Conservation (phyloP, 495 filamentous ascomycete species). For the Emericellopsis terricola region DNA sequence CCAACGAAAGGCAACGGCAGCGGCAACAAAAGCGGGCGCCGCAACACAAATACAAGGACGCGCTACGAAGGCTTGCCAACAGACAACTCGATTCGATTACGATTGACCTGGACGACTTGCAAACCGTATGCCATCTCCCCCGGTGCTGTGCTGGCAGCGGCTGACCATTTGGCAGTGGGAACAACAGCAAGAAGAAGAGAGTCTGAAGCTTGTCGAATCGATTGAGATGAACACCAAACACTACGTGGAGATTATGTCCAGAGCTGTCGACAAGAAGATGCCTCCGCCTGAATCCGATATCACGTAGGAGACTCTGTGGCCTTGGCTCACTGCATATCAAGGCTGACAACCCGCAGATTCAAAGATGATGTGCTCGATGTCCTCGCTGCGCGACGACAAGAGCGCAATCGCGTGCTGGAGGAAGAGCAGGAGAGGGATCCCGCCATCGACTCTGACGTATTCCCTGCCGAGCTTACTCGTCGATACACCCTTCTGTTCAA, state of each 20-base stretch:
- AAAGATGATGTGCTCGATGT: slow-evolving; percentile 96
- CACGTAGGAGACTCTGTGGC: slow-evolving; percentile 30
- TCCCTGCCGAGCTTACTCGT: slow-evolving; percentile 80
- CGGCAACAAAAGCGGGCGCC: slow-evolving; percentile 29
- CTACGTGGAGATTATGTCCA: slow-evolving; percentile 80
- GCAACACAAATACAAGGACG: slow-evolving; percentile 77
- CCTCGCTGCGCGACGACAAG: slow-evolving; percentile 78
- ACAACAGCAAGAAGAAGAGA: slow-evolving; percentile 38
- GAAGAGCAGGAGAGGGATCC: slow-evolving; percentile 52
- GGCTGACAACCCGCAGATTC: too few relatives aligned
- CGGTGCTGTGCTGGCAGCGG: background rate
- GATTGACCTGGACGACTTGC: slow-evolving; percentile 80
- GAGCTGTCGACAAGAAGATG: slow-evolving; percentile 75
- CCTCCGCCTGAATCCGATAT: slow-evolving; percentile 61
- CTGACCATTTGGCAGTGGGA: slow-evolving; percentile 42
- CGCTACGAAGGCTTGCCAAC: slow-evolving; percentile 77
- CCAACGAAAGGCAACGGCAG: slow-evolving; percentile 25
- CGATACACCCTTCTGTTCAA: slow-evolving; percentile 94
- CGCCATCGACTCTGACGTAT: slow-evolving; percentile 40
- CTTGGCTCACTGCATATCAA: slow-evolving; percentile 2
- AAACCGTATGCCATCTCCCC: slow-evolving; percentile 27
- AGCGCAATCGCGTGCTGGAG: slow-evolving; percentile 60
- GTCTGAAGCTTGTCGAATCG: slow-evolving; percentile 62
- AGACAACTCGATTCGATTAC: slow-evolving; percentile 52
- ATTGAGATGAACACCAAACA: slow-evolving; percentile 85